Conservation (phyloP, 2,329 filamentous ascomycete genomes). For the Beauveria rudraprayagi region DNA sequence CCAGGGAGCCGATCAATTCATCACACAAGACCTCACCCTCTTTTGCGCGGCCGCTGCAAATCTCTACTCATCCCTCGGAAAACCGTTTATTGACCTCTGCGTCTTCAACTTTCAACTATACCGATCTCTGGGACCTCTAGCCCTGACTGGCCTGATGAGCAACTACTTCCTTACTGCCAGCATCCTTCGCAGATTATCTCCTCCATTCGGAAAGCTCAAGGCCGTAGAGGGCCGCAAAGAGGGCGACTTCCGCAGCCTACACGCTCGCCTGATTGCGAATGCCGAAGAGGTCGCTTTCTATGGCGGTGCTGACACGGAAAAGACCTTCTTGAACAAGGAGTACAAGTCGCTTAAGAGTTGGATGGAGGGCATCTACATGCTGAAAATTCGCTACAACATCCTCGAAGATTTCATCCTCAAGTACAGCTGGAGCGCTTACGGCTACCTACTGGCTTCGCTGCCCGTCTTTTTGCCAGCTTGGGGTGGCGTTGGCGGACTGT, state of each 20-base stretch:
- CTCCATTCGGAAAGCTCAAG: constrained; percentile 93
- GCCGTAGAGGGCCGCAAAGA: constrained; percentile 92
- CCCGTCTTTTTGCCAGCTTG: constrained; percentile 92
- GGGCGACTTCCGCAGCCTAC: constrained; percentile 86
- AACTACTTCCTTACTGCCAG: constrained; percentile 95
- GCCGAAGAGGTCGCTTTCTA: constrained; percentile 98
- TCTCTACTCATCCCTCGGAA: constrained; percentile 93
- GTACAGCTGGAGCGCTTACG: constrained; percentile 97
- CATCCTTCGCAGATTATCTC: constrained; percentile 78
- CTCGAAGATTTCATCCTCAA: constrained; percentile 97
- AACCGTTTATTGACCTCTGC: constrained; percentile 91
- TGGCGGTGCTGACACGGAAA: constrained; percentile 89
- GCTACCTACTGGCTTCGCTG: constrained; percentile 85
- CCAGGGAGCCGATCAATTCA: constrained; percentile 90
- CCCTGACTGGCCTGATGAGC: constrained; percentile 74
- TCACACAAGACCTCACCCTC: constrained; percentile 90
- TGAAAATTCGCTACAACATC: constrained; percentile 98
- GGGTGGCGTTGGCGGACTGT: constrained; percentile 71
- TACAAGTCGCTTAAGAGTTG: constrained; percentile 89
- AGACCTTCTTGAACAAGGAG: constrained; percentile 81
- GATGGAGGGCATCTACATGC: constrained; percentile 98
- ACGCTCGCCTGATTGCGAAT: constrained; percentile 89
- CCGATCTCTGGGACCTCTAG: constrained; percentile 79
- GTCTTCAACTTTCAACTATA: constrained; percentile 99
- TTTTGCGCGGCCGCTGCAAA: constrained; percentile 91